Conservation (phyloP, 257 asterid genomes). For the Ajuga chamaepitys region DNA sequence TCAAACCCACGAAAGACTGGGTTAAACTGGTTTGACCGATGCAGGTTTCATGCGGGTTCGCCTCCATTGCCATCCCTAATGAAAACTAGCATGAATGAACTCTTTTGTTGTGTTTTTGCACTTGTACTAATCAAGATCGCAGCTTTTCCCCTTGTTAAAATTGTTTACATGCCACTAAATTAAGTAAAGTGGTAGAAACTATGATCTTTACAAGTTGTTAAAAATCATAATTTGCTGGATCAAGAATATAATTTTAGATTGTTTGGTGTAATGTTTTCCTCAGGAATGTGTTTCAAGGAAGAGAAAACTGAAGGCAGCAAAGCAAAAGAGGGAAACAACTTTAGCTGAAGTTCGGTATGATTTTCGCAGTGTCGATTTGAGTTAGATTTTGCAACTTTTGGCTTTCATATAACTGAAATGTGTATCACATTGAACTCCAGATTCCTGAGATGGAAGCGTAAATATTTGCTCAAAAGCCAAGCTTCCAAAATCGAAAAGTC, state of each 20-base stretch:
- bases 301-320: constrained; percentile 46
- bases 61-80: too few species aligned
- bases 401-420: background rate
- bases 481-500: constrained; percentile 6
- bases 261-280: background rate
- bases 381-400: background rate
- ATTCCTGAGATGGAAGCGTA: constrained; percentile 36
- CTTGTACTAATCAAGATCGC: background rate
- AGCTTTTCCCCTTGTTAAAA: background rate
- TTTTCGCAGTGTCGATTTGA: background rate
- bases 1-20: too few species aligned
- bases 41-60: too few species aligned
- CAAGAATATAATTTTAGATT: background rate
- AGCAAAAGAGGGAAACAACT: constrained; percentile 23
- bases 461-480: constrained; percentile 7
- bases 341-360: constrained; percentile 42
- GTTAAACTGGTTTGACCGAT: too few species aligned
- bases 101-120: background rate
- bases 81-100: background rate
- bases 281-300: constrained; percentile 49
- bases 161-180: background rate
- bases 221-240: background rate
- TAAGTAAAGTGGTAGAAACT: background rate
- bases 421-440: constrained; percentile 24
- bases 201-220: background rate